Conservation (phyloP, 2,329 filamentous ascomycete genomes). For the Coniochaeta prunicola region DNA sequence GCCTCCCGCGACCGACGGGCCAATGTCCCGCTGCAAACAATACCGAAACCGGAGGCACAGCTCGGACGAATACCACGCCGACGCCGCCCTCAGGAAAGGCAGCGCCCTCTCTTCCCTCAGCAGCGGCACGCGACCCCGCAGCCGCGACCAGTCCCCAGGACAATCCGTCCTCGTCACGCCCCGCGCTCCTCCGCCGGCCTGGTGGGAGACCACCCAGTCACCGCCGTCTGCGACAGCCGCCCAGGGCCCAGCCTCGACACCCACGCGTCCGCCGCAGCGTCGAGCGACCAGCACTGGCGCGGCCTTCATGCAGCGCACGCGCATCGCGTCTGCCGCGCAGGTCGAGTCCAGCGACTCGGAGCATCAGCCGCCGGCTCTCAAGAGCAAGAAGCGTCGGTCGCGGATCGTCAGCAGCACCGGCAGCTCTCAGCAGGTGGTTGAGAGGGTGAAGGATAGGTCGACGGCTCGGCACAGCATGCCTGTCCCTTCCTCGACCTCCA, state of each 20-base stretch:
- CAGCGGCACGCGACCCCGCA: not conserved
- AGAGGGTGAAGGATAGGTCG: not conserved
- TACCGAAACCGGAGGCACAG: not conserved
- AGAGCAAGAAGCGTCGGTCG: not conserved
- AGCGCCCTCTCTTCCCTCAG: not conserved
- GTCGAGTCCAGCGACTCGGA: not conserved
- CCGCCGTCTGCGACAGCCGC: conserved; percentile 8
- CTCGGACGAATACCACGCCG: not conserved
- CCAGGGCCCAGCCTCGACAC: not conserved
- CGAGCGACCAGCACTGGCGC: conserved; percentile 39
- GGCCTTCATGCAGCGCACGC: conserved; percentile 33
- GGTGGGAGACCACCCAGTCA: conserved; percentile 6
- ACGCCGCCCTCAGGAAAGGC: not conserved
- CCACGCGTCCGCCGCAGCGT: conserved; percentile 19
- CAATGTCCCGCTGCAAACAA: not conserved
- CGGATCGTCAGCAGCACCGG: not conserved
- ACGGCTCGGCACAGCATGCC: not conserved
- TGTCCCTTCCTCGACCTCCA: not conserved
- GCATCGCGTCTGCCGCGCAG: not conserved
- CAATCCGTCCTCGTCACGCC: not conserved
- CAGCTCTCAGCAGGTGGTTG: not conserved
- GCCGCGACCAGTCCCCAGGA: not conserved
- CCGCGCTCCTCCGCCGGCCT: not conserved
- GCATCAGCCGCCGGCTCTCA: not conserved
- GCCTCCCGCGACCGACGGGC: not conserved